Base-by-base conservation (phyloP, 306 rosid genomes). In the Vigna angularis region DNA sequence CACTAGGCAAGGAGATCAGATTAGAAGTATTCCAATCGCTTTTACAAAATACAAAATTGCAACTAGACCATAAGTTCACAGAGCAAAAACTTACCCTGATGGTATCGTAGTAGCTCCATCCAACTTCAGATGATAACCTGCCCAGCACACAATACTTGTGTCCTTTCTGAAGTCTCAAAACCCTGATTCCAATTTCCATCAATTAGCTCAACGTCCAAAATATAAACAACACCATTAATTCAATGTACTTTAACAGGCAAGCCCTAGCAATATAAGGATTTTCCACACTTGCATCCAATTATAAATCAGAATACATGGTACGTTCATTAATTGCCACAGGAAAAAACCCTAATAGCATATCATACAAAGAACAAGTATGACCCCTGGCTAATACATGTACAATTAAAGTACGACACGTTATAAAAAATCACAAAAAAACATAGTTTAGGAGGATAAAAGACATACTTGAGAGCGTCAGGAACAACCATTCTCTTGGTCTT, bases 111-210 rank as follows among this genome's bases (percentile, higher is more conserved):
- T 89, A 87, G 78, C 87, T 85, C 88, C 93, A 89, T 63, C 93
- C 90, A 80, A 89, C 89, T 80, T 89, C 91, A 1, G 89, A 83
- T 26, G 86, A 89, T 24, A 89, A 79, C 56, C 57, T 73, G 3
- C 93, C 93, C 18, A 87, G 34, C 79, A 87, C 66, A 77, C 91
- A 87, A 66, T 79, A 81, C 9, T 87, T 89, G 80, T 85, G 91
- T 1, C 89, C 91, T 58, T 83, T 87, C 83, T 83, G 91, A 66
- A 87, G 91, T 85, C 91, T 87, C 91, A 89, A 82, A 34, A 83
- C 91, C 91, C 88, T 89, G 38, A 76, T 48, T 58, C 55, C 53
- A 81, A 53, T 20, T 40, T 73, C 61, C 48, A 82, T 66, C 9
- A 10, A 57, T 66, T 34, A 64, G 63, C 10, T 30, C 26, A 32